These are phyloP conservation scores for Colletotrichum paranaense DNA, from an alignment of 2,329 filamentous ascomycete species.

Conservation along the genomic window DNA sequence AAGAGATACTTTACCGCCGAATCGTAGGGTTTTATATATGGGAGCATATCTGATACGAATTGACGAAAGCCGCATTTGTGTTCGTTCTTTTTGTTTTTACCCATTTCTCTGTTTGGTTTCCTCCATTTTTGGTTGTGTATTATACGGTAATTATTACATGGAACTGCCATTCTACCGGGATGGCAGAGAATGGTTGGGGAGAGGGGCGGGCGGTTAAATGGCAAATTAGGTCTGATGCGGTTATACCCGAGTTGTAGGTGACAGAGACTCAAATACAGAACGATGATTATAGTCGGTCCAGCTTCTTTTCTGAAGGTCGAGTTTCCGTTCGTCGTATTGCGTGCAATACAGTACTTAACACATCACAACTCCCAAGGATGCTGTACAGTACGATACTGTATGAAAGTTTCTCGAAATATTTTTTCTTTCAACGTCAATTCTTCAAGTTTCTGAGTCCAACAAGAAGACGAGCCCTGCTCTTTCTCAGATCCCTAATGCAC, in stretches of 20 bases:
- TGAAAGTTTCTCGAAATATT: background rate
- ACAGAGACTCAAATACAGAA: background rate
- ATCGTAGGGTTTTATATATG: slow-evolving; percentile 41
- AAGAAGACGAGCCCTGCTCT: background rate
- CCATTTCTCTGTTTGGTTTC: background rate
- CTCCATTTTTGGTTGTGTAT: background rate
- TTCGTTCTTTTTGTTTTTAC: background rate
- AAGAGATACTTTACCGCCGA: slow-evolving; percentile 81
- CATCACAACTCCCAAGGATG: background rate
- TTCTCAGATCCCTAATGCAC: background rate
- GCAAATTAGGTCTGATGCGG: background rate
- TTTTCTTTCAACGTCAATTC: background rate
- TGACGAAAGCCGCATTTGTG: slow-evolving; percentile 25
- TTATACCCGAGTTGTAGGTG: slow-evolving; percentile 15
- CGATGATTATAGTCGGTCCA: background rate
- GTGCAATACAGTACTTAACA: background rate
- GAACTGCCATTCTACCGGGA: background rate
- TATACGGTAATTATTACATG: background rate
- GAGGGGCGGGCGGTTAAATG: background rate
- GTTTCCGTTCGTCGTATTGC: background rate
- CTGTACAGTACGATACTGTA: background rate
- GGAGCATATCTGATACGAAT: slow-evolving; percentile 10
- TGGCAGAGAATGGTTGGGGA: background rate
- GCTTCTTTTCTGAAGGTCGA: background rate
- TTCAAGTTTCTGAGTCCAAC: background rate